phyloP scores from a whole-genome alignment of 352 stramenopile genomes.

The Pythium vanterpoolii region DNA sequence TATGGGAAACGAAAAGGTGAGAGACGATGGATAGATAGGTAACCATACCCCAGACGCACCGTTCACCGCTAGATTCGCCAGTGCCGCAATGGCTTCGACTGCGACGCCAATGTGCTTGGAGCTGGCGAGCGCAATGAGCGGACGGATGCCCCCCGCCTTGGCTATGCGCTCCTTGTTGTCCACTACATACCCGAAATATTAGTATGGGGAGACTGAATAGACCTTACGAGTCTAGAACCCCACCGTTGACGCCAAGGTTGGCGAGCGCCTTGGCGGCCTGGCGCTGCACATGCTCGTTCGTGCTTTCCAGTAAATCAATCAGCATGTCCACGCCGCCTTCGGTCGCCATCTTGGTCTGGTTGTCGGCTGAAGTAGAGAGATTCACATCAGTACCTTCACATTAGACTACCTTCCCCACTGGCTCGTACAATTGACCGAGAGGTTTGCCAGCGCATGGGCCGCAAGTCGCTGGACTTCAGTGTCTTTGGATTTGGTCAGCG shows the following conservation, averaged over 20 bases:
- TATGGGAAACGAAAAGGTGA: not conserved
- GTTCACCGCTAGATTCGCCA: slow-evolving; percentile 94
- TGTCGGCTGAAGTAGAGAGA: slow-evolving; percentile 60
- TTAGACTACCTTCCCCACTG: not conserved
- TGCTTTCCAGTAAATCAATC: slow-evolving; percentile 84
- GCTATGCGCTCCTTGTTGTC: slow-evolving; percentile 93
- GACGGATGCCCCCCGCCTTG: slow-evolving; percentile 87
- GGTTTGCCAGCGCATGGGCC: slow-evolving; percentile 92
- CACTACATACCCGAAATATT: slow-evolving; percentile 28
- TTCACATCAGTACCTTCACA: not conserved
- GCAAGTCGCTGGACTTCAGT: slow-evolving; percentile 92
- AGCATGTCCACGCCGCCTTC: slow-evolving; percentile 94
- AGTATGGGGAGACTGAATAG: not conserved
- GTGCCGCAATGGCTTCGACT: slow-evolving; percentile 91
- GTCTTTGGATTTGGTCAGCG: slow-evolving; percentile 90
- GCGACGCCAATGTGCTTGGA: slow-evolving; percentile 83
- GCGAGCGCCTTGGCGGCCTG: slow-evolving; percentile 93
- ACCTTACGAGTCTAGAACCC: not conserved
- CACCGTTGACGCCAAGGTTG: slow-evolving; percentile 91
- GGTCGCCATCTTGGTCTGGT: slow-evolving; percentile 92
- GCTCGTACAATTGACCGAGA: slow-evolving; percentile 88
- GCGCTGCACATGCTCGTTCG: slow-evolving; percentile 88
- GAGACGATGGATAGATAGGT: not conserved
- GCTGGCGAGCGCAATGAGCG: slow-evolving; percentile 77
- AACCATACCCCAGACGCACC: slow-evolving; percentile 34